Conservation (phyloP, 1,284 basidiomycete species). For the Cutaneotrichosporon dermatis region DNA sequence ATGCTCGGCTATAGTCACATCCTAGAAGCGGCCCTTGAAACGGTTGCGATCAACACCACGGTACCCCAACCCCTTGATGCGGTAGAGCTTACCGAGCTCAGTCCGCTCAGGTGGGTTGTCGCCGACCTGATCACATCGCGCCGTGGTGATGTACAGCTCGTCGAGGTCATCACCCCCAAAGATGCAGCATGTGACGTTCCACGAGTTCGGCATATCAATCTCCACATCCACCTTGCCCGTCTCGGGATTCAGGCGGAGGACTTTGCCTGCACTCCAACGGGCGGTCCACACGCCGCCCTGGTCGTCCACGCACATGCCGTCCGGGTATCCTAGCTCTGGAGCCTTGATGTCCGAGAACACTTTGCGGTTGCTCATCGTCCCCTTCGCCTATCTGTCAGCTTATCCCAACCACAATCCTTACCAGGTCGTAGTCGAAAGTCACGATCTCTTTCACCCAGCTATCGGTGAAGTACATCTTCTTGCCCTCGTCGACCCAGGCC, state of each 20-base stretch:
- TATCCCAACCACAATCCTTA: no score
- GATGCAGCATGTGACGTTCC: constrained; percentile 25
- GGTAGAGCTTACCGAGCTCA: constrained; percentile 26
- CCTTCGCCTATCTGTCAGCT: constrained; percentile 5
- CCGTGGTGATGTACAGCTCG: constrained; percentile 32
- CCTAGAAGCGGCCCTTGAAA: constrained; percentile 12
- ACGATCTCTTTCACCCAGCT: constrained; percentile 22
- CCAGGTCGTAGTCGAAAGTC: constrained; percentile 23
- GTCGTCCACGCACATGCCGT: constrained; percentile 25
- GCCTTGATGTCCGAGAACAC: constrained; percentile 12
- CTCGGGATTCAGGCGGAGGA: constrained; percentile 17
- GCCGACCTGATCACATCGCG: constrained; percentile 16
- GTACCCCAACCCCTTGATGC: constrained; percentile 24
- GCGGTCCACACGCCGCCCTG: constrained; percentile 24
- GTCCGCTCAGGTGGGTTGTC: constrained; percentile 14
- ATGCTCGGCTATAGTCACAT: no score
- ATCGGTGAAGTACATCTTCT: constrained; percentile 28
- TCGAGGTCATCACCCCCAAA: constrained; percentile 31
- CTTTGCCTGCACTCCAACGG: constrained; percentile 24
- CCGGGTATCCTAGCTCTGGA: constrained; percentile 12
- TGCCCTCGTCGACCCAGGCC: constrained; percentile 21
- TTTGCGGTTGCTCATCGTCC: constrained; percentile 14
- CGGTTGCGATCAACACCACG: constrained; percentile 27
- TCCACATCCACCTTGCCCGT: constrained; percentile 14
- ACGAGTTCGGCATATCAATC: constrained; percentile 23